phyloP scores from a whole-genome alignment of 768 basidiomycete genomes.

The Gymnopilus dilepis region DNA sequence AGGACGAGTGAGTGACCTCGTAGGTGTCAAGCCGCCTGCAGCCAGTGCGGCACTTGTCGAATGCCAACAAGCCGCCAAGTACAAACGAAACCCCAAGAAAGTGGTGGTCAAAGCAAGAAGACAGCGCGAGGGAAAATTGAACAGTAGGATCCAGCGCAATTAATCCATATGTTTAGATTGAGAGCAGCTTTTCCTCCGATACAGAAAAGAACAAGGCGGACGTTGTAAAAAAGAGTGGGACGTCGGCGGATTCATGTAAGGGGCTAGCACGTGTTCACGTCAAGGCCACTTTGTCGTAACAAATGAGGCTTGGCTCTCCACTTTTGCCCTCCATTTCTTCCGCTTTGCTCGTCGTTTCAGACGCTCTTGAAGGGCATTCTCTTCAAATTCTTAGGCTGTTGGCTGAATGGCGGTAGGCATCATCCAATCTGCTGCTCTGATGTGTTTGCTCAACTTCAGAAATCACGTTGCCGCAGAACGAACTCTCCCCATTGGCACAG shows the following conservation, averaged over 20 bases:
- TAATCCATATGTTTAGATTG: conserved; percentile 6
- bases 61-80: neutral
- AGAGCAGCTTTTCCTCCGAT: conserved; percentile 6
- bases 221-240: conserved; percentile 1
- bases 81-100: neutral
- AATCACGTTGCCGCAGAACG: conserved; percentile 33
- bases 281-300: conserved; percentile 4
- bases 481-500: conserved; percentile 45
- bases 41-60: too few species aligned
- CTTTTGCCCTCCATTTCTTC: conserved; percentile 9
- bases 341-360: neutral
- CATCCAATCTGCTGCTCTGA: neutral
- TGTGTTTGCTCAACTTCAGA: conserved; percentile 12
- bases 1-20: neutral
- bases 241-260: neutral
- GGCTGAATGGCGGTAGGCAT: conserved; percentile 6
- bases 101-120: neutral
- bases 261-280: conserved; percentile 9
- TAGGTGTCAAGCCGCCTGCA: too few species aligned
- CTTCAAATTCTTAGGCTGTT: conserved; percentile 2
- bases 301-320: conserved; percentile 1
- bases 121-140: neutral
- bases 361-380: neutral
- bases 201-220: conserved; percentile 4
- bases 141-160: neutral